Evolutionary conservation across 208 protist species (phyloP), one percentile per base, ranked within the genome.

Genomic region (Kentomonas sorsogonicus): DNA sequence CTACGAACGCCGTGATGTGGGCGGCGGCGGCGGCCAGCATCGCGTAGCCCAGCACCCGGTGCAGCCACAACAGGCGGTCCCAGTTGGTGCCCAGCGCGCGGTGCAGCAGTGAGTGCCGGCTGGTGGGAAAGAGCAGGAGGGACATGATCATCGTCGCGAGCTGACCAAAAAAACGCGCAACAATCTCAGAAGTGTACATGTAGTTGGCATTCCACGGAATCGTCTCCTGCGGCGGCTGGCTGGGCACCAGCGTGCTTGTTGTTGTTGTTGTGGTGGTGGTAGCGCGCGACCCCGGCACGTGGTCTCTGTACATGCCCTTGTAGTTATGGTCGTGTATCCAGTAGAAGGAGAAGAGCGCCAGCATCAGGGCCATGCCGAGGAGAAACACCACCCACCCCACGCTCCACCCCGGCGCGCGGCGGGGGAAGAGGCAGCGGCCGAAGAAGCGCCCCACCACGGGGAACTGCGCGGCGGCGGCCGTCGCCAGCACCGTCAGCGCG

Each of bases 281-380:
- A n/a, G n/a, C n/a, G n/a, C n/a, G n/a, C n/a, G n/a, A n/a, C n/a
- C n/a, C n/a, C n/a, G n/a, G n/a, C n/a, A n/a, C n/a, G n/a, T n/a
- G n/a, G n/a, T n/a, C n/a, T n/a, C n/a, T n/a, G n/a, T 50, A 66
- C 0, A 53, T 3, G 1, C 51, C 41, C 27, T 81, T 74, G 68
- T 66, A 87, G 67, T 83, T 87, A 69, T 87, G 79, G 41, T 74
- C 75, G 23, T 63, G 72, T 11, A 83, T 11, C 79, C 79, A 87
- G 61, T 87, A 87, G 46, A 78, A 45, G 56, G 66, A 69, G 61
- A 87, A 87, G 36, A 77, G 43, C 18, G 55, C 30, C 3, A 66
- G 33, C 9, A 87, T 47, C 40, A 66, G n/a, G 27, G 59, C 26
- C 29, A 73, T 83, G 11, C 60, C 36, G 41, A 44, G 46, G 11